These are phyloP conservation scores for Exserohilum rostratum DNA, from an alignment of 2,329 filamentous ascomycete species.

Conservation along the genomic window DNA sequence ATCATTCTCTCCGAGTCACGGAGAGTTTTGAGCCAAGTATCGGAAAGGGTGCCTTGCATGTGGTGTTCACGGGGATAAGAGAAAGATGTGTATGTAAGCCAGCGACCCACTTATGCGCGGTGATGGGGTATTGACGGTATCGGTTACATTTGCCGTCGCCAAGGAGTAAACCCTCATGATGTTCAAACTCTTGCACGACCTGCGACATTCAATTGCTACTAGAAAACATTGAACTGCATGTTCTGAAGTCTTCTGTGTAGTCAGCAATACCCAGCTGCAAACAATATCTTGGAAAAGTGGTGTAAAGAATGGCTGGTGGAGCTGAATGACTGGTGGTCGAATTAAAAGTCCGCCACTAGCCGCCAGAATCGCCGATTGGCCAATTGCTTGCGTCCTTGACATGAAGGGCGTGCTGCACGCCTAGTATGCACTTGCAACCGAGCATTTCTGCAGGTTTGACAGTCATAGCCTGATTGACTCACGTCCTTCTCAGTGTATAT, in stretches of 20 bases:
- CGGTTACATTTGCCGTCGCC: not conserved
- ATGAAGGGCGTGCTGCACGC: slow-evolving; percentile 7
- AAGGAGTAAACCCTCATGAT: not conserved
- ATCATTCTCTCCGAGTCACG: not conserved
- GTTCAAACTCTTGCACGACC: not conserved
- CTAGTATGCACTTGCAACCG: not conserved
- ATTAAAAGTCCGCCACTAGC: not conserved
- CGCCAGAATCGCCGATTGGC: slow-evolving; percentile 6
- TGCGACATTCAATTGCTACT: not conserved
- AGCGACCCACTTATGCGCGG: not conserved
- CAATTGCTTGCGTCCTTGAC: not conserved
- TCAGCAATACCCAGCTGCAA: too few species aligned
- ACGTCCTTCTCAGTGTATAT: not conserved
- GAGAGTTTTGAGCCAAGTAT: too few species aligned
- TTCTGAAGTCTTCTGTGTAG: too few species aligned
- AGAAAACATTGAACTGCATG: not conserved
- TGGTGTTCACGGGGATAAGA: not conserved
- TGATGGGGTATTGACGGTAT: not conserved
- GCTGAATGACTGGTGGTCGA: not conserved
- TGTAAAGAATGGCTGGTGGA: not conserved
- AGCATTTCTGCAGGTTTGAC: not conserved
- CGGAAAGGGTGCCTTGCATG: not conserved
- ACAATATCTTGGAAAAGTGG: not conserved
- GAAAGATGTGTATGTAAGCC: not conserved
- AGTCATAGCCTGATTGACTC: slow-evolving; percentile 5